Base-by-base conservation (phyloP, 2,329 filamentous ascomycete genomes). In the Fusarium foetens region DNA sequence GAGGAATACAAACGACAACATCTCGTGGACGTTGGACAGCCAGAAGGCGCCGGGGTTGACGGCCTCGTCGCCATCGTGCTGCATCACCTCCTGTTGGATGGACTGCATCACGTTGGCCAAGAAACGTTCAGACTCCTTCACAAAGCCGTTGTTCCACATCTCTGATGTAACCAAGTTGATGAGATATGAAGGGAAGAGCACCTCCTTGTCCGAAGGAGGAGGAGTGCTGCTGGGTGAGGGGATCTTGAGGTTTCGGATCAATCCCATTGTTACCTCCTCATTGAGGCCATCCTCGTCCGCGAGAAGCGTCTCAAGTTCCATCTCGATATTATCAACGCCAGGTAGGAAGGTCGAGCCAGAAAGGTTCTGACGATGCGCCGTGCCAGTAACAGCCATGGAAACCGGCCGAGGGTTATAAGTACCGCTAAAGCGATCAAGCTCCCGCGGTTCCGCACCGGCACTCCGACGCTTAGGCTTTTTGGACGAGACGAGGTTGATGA, bases 121-220 rank as follows among this genome's bases (percentile, higher is more conserved):
- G 89, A 99, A 99, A 61, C 95, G 93, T 84, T 99, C 96, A 8
- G 96, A 98, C 84, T 99, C 96, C 86, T 99, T 99, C 77, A 99
- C 96, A 80, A 98, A 99, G 51, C 96, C 96, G 78, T 99, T 99
- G 86, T 99, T 99, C 96, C 96, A 99, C 96, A 99, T 99, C 85
- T 99, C 96, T 21, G 95, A 98, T 17, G 96, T 99, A 72, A 99
- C 96, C 68, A 99, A 88, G 83, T 99, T 99, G 86, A 99, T 99
- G 77, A 99, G 91, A 82, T 98, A 99, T 14, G 96, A 95, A 38
- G 96, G 96, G 91, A 99, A 99, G 58, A 99, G 88, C 27, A 99
- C 95, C 82, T 99, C 96, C 86, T 99, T 99, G 84, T 99, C 96
- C 23, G 94, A 97, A 16, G 96, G 95, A 58, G 95, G 92, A 25